Conservation (phyloP, 768 basidiomycete genomes). For the Xerocomus brunneocitrinus region DNA sequence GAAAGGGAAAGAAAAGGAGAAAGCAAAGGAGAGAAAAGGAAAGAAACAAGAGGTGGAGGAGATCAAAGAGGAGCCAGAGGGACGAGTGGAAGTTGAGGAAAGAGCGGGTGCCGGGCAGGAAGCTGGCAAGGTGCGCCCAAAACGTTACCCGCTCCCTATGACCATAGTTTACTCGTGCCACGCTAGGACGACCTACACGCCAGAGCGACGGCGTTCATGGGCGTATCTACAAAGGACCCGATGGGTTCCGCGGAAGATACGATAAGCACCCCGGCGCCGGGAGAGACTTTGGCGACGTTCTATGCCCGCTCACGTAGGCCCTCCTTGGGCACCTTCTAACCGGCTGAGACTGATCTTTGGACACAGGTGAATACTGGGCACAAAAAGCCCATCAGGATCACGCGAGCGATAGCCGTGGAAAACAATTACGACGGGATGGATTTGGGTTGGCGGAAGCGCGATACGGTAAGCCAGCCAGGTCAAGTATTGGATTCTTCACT, state of each 20-base stretch:
- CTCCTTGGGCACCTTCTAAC: not conserved
- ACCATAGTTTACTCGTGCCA: not conserved
- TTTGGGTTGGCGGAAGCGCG: constrained; percentile 71
- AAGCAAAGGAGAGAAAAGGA: constrained; percentile 2
- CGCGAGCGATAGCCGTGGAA: constrained; percentile 63
- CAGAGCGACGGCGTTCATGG: constrained; percentile 54
- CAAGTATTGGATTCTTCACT: not conserved
- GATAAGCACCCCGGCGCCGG: constrained; percentile 75
- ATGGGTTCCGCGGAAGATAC: constrained; percentile 62
- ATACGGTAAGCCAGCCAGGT: constrained; percentile 46
- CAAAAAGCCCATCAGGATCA: constrained; percentile 56
- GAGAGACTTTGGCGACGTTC: constrained; percentile 79
- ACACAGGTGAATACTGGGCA: constrained; percentile 75
- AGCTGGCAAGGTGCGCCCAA: constrained; percentile 3
- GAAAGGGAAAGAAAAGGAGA: constrained; percentile 1
- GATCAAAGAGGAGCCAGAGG: constrained; percentile 28
- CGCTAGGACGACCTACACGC: constrained; percentile 37
- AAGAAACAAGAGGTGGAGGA: constrained; percentile 22
- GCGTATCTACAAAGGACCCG: constrained; percentile 53
- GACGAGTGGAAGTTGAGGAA: not conserved
- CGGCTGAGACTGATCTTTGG: not conserved
- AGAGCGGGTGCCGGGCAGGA: constrained; percentile 15
- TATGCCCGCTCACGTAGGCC: constrained; percentile 74
- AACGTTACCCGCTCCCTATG: too few species aligned
- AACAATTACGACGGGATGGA: constrained; percentile 71